These are phyloP conservation scores for Paraglomus brasilianum DNA, from an alignment of 192 early-diverging fungal genomes.

Conservation along the genomic window DNA sequence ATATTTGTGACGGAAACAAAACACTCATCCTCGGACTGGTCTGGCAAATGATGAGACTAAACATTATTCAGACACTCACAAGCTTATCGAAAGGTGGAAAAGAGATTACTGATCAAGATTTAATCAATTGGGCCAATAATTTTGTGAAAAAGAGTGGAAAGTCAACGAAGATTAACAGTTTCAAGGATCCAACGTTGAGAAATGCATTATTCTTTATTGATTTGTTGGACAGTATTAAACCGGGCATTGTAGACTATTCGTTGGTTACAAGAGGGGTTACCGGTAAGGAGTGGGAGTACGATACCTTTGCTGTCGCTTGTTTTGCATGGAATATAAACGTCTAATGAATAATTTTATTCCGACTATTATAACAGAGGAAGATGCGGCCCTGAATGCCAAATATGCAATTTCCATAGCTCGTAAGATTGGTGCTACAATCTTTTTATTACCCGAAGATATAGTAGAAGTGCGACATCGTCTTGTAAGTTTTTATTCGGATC, in stretches of 20 bases:
- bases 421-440: constrained; percentile 98
- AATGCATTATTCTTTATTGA: constrained; percentile 87
- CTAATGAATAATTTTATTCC: constrained; percentile 14
- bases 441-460: constrained; percentile 98
- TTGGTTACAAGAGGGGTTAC: constrained; percentile 70
- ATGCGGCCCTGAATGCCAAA: constrained; percentile 89
- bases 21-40: constrained; percentile 89
- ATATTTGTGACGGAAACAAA: constrained; percentile 89
- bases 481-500: constrained; percentile 50
- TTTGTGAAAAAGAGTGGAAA: constrained; percentile 66
- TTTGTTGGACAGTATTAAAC: constrained; percentile 90
- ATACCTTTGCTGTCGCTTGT: neutral
- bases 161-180: constrained; percentile 68
- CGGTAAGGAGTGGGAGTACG: constrained; percentile 36
- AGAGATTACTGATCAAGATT: constrained; percentile 89
- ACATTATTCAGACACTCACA: constrained; percentile 92
- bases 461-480: constrained; percentile 96
- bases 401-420: constrained; percentile 98
- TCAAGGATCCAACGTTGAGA: constrained; percentile 80
- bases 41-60: constrained; percentile 99
- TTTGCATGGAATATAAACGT: neutral
- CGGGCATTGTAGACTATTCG: constrained; percentile 86
- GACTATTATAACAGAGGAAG: constrained; percentile 60
- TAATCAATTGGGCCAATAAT: constrained; percentile 95
- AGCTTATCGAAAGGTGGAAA: constrained; percentile 77